Conservation (phyloP, 1,284 basidiomycete species). For the Gymnopus androsaceus region DNA sequence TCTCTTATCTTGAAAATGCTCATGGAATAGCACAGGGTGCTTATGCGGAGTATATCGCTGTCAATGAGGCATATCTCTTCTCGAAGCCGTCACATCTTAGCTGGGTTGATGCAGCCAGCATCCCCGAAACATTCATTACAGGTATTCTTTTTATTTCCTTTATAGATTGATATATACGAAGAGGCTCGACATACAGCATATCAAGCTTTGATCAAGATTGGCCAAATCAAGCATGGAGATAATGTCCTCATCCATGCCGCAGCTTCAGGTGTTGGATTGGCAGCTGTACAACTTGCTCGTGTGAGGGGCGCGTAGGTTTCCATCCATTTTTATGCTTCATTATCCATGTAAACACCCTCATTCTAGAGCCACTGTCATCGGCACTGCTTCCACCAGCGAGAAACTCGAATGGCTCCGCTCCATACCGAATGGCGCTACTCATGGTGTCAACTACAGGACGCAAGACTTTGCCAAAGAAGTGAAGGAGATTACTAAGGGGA, state of each 20-base stretch:
- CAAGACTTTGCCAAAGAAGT: conserved; percentile 75
- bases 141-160: conserved; percentile 46
- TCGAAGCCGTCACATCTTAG: conserved; percentile 76
- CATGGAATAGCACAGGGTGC: conserved; percentile 63
- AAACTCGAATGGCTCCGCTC: conserved; percentile 81
- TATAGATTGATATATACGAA: not conserved
- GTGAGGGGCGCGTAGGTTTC: conserved; percentile 69
- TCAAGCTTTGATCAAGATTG: conserved; percentile 76
- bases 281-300: conserved; percentile 89
- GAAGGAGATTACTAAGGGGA: conserved; percentile 61
- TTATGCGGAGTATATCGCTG: conserved; percentile 86
- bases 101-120: conserved; percentile 82
- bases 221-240: conserved; percentile 69
- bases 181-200: conserved; percentile 56
- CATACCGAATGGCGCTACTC: conserved; percentile 65
- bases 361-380: conserved; percentile 67
- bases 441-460: conserved; percentile 85
- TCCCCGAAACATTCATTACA: conserved; percentile 87
- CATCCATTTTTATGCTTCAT: not conserved
- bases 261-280: conserved; percentile 87
- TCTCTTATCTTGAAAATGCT: not conserved
- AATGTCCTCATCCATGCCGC: conserved; percentile 88
- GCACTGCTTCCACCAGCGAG: conserved; percentile 83
- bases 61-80: conserved; percentile 69
- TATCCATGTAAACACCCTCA: conserved; percentile 8